Percentiles rank a stretch among this genome's conserved stretches.
Conservation (phyloP, 805 yeast genomes). For the Torulaspora indica region DNA sequence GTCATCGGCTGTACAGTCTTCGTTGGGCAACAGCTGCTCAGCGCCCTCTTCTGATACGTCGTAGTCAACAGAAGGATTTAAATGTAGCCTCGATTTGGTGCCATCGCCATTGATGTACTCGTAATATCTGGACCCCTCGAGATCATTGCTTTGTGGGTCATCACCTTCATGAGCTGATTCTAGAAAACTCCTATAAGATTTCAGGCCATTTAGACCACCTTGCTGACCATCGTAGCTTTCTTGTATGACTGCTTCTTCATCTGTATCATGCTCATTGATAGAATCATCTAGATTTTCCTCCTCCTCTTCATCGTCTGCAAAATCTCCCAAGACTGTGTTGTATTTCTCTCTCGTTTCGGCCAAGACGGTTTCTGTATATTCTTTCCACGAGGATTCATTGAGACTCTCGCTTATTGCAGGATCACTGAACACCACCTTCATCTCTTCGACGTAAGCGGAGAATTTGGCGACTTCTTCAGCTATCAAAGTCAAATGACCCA, state of each 20-base stretch:
- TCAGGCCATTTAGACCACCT: conserved; percentile 19
- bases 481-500: conserved; percentile 91
- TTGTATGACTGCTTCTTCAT: conserved; percentile 12
- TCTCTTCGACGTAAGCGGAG: conserved; percentile 41
- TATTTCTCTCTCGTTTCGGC: conserved; percentile 90
- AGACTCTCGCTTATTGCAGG: conserved; percentile 26
- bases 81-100: conserved; percentile 31
- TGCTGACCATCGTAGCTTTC: conserved; percentile 11
- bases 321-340: conserved; percentile 88
- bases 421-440: conserved; percentile 30
- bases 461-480: conserved; percentile 97
- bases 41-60: conserved; percentile 18
- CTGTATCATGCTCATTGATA: conserved; percentile 28
- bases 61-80: conserved; percentile 39
- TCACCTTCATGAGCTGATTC: conserved; percentile 27
- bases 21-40: conserved; percentile 3
- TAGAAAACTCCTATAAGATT: conserved; percentile 13
- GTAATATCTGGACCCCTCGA: conserved; percentile 34
- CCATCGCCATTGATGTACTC: conserved; percentile 38
- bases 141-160: conserved; percentile 26
- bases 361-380: conserved; percentile 75
- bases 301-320: conserved; percentile 36
- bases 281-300: conserved; percentile 30
- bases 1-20: conserved; percentile 14
- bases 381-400: conserved; percentile 53